Evolutionary conservation across 106 monocot species (phyloP).

Genomic region (Chionographis japonica): DNA sequence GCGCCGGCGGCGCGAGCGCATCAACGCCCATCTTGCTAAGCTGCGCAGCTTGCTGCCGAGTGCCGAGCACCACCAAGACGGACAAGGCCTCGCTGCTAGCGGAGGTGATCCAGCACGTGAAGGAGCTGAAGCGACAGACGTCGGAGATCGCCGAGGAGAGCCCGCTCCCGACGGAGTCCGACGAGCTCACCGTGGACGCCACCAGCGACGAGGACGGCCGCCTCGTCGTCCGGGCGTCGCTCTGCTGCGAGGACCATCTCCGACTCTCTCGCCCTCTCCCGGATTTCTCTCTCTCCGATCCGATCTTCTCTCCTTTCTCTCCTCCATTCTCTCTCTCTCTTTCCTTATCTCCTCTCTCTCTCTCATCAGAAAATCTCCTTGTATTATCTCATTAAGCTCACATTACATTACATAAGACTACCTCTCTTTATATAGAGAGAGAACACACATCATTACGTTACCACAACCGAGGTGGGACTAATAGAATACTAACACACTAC

Average conservation of each 20-base stretch:
- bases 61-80: slow-evolving; percentile 95
- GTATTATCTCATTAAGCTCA: too few relatives aligned
- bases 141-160: slow-evolving; percentile 62
- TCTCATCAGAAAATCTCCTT: too few relatives aligned
- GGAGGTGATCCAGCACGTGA: slow-evolving; percentile 94
- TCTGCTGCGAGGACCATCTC: slow-evolving; percentile 86
- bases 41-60: slow-evolving; percentile 91
- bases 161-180: slow-evolving; percentile 70
- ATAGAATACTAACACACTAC: too few relatives aligned
- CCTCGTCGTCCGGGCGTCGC: slow-evolving; percentile 66
- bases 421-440: too few relatives aligned
- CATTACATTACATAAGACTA: too few relatives aligned
- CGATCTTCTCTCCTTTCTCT: too few relatives aligned
- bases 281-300: too few relatives aligned
- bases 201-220: slow-evolving; percentile 56
- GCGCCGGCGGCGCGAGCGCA: slow-evolving; percentile 82
- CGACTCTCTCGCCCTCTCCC: too few relatives aligned
- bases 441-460: too few relatives aligned
- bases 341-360: too few relatives aligned
- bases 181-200: slow-evolving; percentile 81
- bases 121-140: slow-evolving; percentile 88
- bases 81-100: slow-evolving; percentile 95
- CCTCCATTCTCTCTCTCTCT: too few relatives aligned
- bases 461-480: too few relatives aligned
- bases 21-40: slow-evolving; percentile 79